Base-by-base conservation (phyloP, 1,284 basidiomycete species). In the Cryptococcus deneoformans region DNA sequence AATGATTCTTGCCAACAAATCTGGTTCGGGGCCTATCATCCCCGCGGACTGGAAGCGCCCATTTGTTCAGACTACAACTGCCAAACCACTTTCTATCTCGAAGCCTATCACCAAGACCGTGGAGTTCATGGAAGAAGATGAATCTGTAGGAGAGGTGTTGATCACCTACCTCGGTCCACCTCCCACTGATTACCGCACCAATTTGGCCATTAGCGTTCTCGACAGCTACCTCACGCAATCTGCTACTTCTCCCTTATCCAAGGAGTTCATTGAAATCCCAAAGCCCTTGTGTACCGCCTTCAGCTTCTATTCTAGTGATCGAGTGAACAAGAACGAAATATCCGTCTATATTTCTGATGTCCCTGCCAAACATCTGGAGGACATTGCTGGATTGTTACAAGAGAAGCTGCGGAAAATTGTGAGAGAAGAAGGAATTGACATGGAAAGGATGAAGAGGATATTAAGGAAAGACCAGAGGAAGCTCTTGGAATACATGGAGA, bases 71-170 rank as follows among this genome's bases (percentile, higher is more conserved):
- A 95, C 94, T 0, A 67, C 85, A 0, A 92, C 89, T 59, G 85
- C 87, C 1, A 73, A 80, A 11, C 82, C 88, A 9, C 80, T 83
- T 4, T 82, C 83, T 6, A 82, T 91, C 34, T 56, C 80, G 8
- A 73, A 83, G 59, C 82, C 84, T 2, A 71, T 81, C 50, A 85
- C 83, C 60, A 68, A 77, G 52, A 81, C 83, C 0, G 85, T 98
- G 37, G 89, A 95, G 66, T 99, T 99, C 70, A 96, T 96, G n/a
- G 96, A 98, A 77, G 87, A 92, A 76, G 95, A 99, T 73, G 96
- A 99, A 80, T 92, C 88, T 58, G 83, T 92, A 63, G 95, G 96
- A 44, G 93, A 98, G 79, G 73, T 98, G 6, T 80, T 85, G 47
- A 82, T 97, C 56, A 84, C 81, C 20, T 96, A 87, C 80, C 81